A percentile compares a stretch with the other conserved stretches of the same genome.
These are phyloP conservation scores for Penicillium polonicum DNA, from an alignment of 2,329 filamentous ascomycete species.

Conservation along the genomic window DNA sequence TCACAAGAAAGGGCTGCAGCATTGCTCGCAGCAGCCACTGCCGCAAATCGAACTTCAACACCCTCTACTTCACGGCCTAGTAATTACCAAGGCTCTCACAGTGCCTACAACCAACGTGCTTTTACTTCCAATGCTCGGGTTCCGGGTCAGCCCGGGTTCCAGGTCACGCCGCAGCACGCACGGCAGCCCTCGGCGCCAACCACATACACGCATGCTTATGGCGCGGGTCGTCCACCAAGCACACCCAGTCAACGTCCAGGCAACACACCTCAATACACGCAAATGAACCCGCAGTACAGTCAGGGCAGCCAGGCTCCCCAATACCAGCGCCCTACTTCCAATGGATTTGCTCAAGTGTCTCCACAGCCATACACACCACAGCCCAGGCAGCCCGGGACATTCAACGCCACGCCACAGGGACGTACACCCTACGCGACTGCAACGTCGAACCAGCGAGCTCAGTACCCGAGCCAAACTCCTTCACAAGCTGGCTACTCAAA, in stretches of 20 bases:
- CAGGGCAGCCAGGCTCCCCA: slow-evolving; percentile 39
- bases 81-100: slow-evolving; percentile 31
- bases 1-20: slow-evolving; percentile 46
- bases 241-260: slow-evolving; percentile 40
- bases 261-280: slow-evolving; percentile 38
- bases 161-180: slow-evolving; percentile 30
- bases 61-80: slow-evolving; percentile 34
- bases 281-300: slow-evolving; percentile 34
- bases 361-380: slow-evolving; percentile 38
- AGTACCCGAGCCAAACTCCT: slow-evolving; percentile 32
- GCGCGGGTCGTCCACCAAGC: slow-evolving; percentile 33
- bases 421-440: slow-evolving; percentile 39
- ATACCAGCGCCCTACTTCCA: slow-evolving; percentile 42
- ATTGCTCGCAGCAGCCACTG: slow-evolving; percentile 31
- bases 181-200: slow-evolving; percentile 34
- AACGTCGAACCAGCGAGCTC: slow-evolving; percentile 28
- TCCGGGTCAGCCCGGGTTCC: slow-evolving; percentile 30
- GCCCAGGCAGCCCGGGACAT: slow-evolving; percentile 34
- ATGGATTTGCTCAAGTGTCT: slow-evolving; percentile 38
- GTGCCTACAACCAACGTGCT: slow-evolving; percentile 37
- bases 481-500: slow-evolving; percentile 35
- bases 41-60: slow-evolving; percentile 36
- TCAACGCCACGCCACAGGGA: slow-evolving; percentile 35
- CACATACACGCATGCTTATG: slow-evolving; percentile 36
- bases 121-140: slow-evolving; percentile 32